These are phyloP conservation scores for Ceratocystiopsis brevicomis DNA, from an alignment of 2,329 filamentous ascomycete species.

Conservation along the genomic window DNA sequence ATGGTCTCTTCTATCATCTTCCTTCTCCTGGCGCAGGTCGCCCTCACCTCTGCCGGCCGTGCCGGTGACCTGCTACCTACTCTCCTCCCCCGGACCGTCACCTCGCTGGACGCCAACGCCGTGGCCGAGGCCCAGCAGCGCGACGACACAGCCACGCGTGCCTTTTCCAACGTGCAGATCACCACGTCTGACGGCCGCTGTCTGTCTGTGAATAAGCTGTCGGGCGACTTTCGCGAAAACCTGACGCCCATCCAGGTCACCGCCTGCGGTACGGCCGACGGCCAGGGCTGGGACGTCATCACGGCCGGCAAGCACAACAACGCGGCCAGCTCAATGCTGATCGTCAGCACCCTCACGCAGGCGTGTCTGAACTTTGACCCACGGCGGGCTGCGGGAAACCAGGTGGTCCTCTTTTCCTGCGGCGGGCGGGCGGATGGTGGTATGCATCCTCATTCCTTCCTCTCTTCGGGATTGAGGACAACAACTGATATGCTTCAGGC, in stretches of 20 bases:
- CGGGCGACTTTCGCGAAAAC: slow-evolving; percentile 29
- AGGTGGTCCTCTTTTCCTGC: slow-evolving; percentile 38
- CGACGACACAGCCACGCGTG: slow-evolving; percentile 24
- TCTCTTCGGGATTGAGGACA: not conserved
- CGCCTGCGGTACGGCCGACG: slow-evolving; percentile 22
- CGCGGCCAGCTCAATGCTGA: slow-evolving; percentile 24
- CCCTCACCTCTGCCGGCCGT: not conserved
- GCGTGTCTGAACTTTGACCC: slow-evolving; percentile 41
- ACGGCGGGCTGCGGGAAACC: slow-evolving; percentile 28
- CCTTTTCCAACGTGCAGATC: slow-evolving; percentile 25
- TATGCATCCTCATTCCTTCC: slow-evolving; percentile 9
- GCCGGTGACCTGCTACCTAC: too few relatives aligned
- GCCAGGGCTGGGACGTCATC: slow-evolving; percentile 29
- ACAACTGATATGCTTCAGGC: slow-evolving; percentile 11
- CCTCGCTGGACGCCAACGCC: slow-evolving; percentile 23
- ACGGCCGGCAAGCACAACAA: slow-evolving; percentile 33
- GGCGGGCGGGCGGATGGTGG: slow-evolving; percentile 36
- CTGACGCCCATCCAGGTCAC: slow-evolving; percentile 26
- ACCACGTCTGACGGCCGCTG: slow-evolving; percentile 24
- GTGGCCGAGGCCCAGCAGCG: slow-evolving; percentile 26
- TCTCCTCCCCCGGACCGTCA: slow-evolving; percentile 18
- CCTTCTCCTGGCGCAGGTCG: slow-evolving; percentile 4
- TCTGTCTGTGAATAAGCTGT: slow-evolving; percentile 26
- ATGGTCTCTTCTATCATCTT: slow-evolving; percentile 1
- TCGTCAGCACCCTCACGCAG: slow-evolving; percentile 38